Evolutionary conservation across 1,139 yeast species (phyloP), one percentile per base, ranked within the genome.

Genomic region (Yamadazyma blattariae): DNA sequence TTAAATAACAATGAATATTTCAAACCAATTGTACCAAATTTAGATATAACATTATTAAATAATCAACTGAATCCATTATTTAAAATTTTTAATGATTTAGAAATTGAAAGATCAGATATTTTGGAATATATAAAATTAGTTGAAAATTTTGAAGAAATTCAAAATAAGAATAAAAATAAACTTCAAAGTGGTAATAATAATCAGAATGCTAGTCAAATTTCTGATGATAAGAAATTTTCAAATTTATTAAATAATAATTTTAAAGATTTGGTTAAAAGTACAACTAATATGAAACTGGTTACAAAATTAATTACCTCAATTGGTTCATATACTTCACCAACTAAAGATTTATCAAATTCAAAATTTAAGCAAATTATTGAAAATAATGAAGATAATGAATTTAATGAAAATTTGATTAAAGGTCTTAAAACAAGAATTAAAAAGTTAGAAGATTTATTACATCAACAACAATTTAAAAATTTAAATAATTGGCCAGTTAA

Each of bases 371-470:
- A 42, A 26, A 33, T 44, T 48, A 25, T 50, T 46, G 43, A 51
- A 43, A 32, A 28, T 14, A 30, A 56, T 45, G 46, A 59, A 33
- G 50, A 54, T 16, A 61, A 58, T n/a, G 66, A 47, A 7, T 45
- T 48, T 35, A 71, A 68, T 41, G 51, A 62, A 28, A 61, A 67
- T 29, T 45, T 74, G 10, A 61, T 79, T 4, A 69, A 67, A 44
- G 85, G 84, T 0, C 74, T 82, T 41, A 76, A 78, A 48, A 56
- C 67, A 14, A 58, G 89, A 37, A 79, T 83, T 17, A 73, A 68
- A 44, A 82, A 79, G 46, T 61, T 83, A 32, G 94, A 84, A 47
- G 77, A 73, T 38, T 56, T 82, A 22, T 56, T 84, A 11, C 89
- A 82, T 51, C 87, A 82, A 46, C 79, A 76, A 31, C 83, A 75